Conservation (phyloP, 2,329 filamentous ascomycete genomes). For the Diaporthe batatas region DNA sequence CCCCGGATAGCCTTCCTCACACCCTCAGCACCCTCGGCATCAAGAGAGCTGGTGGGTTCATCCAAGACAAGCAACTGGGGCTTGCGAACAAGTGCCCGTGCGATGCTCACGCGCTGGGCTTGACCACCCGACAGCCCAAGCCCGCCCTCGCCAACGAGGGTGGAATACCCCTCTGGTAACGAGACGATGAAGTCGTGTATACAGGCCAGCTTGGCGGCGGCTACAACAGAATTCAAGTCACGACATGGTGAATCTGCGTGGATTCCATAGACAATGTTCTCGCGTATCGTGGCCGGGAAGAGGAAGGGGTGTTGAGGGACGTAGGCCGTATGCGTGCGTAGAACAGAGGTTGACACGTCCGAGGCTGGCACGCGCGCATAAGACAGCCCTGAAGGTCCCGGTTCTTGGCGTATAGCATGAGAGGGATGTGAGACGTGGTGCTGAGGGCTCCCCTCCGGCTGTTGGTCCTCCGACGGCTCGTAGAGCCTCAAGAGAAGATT, state of each 20-base stretch:
- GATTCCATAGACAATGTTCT: conserved; percentile 88
- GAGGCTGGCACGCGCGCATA: conserved; percentile 71
- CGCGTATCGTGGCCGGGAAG: conserved; percentile 81
- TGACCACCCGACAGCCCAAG: conserved; percentile 83
- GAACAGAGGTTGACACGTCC: conserved; percentile 68
- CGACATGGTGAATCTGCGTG: conserved; percentile 65
- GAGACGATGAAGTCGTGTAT: conserved; percentile 83
- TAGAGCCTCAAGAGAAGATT: conserved; percentile 83
- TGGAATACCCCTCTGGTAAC: conserved; percentile 79
- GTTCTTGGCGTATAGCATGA: not conserved
- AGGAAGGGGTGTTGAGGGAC: conserved; percentile 80
- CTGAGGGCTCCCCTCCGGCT: not conserved
- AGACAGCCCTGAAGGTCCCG: conserved; percentile 60
- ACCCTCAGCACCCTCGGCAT: conserved; percentile 74
- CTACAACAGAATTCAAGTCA: conserved; percentile 58
- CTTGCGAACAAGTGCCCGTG: conserved; percentile 78
- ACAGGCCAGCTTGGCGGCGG: conserved; percentile 69
- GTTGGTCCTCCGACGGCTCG: conserved; percentile 49
- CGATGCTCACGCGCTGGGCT: conserved; percentile 84
- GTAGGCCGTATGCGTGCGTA: conserved; percentile 74
- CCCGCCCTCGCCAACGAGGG: conserved; percentile 82
- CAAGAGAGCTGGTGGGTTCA: conserved; percentile 87
- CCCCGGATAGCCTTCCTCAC: conserved; percentile 73
- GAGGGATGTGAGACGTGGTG: not conserved
- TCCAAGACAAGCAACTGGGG: conserved; percentile 85